These are phyloP conservation scores for Clarireedia monteithiana DNA, from an alignment of 2,329 filamentous ascomycete genomes.

Conservation along the genomic window DNA sequence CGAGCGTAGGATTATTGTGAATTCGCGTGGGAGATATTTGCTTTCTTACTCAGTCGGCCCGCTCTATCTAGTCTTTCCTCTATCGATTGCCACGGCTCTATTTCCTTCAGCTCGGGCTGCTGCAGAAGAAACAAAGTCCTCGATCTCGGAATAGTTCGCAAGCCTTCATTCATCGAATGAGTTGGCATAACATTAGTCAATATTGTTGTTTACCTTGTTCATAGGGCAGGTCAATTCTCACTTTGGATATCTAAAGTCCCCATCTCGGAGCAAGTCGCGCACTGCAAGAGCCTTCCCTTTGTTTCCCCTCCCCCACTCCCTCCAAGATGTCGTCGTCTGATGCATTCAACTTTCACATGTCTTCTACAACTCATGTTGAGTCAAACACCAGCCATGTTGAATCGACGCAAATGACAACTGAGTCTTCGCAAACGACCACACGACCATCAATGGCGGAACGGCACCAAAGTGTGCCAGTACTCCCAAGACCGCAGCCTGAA, in stretches of 20 bases:
- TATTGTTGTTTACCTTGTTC: neutral
- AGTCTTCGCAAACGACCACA: neutral
- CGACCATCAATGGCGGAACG: constrained; percentile 12
- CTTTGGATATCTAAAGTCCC: neutral
- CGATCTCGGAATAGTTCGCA: neutral
- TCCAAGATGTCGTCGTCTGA: neutral
- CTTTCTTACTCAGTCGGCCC: neutral
- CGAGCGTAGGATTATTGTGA: neutral
- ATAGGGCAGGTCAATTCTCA: neutral
- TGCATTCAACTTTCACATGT: constrained; percentile 6
- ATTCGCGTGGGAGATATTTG: neutral
- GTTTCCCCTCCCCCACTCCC: neutral
- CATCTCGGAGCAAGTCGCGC: neutral
- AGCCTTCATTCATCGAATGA: neutral
- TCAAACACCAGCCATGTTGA: neutral
- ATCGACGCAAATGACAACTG: neutral
- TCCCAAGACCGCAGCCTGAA: neutral
- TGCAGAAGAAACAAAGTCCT: neutral
- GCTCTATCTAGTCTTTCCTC: neutral
- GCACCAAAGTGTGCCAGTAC: constrained; percentile 2
- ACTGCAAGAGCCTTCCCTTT: neutral
- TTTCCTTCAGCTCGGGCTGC: neutral
- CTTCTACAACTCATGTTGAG: neutral
- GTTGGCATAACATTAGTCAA: constrained; percentile 4
- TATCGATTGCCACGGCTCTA: neutral